These are phyloP conservation scores for Paramyrothecium roridum DNA, from an alignment of 2,329 filamentous ascomycete species.

Conservation along the genomic window DNA sequence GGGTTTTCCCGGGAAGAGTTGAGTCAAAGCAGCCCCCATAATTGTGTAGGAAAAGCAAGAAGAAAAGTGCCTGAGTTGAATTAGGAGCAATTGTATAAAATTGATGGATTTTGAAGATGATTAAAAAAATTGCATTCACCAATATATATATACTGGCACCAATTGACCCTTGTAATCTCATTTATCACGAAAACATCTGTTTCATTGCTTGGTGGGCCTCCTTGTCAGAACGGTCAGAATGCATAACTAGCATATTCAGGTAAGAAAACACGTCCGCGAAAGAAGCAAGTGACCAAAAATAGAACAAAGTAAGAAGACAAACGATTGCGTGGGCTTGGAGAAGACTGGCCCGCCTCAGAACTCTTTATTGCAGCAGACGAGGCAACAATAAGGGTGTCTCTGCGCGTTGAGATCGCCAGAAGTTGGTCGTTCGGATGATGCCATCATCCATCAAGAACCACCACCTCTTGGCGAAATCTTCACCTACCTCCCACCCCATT, in stretches of 20 bases:
- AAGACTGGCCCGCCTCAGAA: too few relatives aligned
- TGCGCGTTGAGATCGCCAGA: slow-evolving; percentile 9
- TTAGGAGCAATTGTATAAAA: not conserved
- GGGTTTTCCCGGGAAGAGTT: not conserved
- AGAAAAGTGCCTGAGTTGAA: not conserved
- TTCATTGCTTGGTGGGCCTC: too few relatives aligned
- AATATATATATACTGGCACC: too few relatives aligned
- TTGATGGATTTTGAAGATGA: not conserved
- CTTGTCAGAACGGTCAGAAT: not conserved
- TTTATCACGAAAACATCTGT: too few relatives aligned
- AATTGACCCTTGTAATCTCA: too few relatives aligned
- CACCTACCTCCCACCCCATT: slow-evolving; percentile 40
- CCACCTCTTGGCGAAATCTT: slow-evolving; percentile 22
- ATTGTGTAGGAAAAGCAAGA: not conserved
- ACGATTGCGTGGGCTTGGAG: too few relatives aligned
- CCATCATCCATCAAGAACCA: slow-evolving; percentile 13
- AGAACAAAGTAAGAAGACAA: too few relatives aligned
- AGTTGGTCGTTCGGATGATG: slow-evolving; percentile 7
- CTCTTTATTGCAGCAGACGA: not conserved
- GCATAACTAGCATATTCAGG: not conserved
- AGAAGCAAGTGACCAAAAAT: not conserved
- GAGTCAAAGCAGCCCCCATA: not conserved
- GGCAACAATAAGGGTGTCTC: not conserved
- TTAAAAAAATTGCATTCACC: too few relatives aligned
- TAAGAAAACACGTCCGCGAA: not conserved